These are phyloP conservation scores for Fagopyrum tataricum DNA, from an alignment of 148 eudicot species.

Conservation along the genomic window DNA sequence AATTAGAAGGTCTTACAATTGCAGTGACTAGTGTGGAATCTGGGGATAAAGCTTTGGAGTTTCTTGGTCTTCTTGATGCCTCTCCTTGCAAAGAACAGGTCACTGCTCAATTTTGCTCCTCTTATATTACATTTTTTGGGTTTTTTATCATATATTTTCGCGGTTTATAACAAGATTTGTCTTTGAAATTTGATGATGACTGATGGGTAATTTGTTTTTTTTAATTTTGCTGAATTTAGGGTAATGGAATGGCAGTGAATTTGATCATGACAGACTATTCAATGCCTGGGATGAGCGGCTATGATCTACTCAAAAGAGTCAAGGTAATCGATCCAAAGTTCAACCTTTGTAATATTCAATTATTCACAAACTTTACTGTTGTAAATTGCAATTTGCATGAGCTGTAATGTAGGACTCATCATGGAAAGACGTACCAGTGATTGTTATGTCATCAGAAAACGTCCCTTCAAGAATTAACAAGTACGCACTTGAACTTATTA, in stretches of 20 bases:
- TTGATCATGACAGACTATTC: constrained; percentile 61
- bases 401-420: constrained; percentile 36
- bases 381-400: background rate
- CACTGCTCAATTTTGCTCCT: background rate
- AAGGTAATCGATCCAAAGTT: constrained; percentile 25
- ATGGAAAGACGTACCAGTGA: constrained; percentile 54
- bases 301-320: constrained; percentile 51
- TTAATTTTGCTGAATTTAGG: constrained; percentile 4
- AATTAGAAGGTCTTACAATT: background rate
- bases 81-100: background rate
- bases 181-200: too few species aligned
- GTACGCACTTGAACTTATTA: constrained; percentile 18
- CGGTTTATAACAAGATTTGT: too few species aligned
- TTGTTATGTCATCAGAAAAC: constrained; percentile 66
- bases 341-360: background rate
- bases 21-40: constrained; percentile 59
- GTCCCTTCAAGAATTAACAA: constrained; percentile 53
- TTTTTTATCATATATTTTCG: too few species aligned
- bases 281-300: constrained; percentile 60
- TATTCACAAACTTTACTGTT: too few species aligned
- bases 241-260: constrained; percentile 34
- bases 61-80: constrained; percentile 33
- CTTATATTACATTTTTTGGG: background rate
- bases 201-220: too few species aligned
- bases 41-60: constrained; percentile 55